These are phyloP conservation scores for Hydnomerulius pinastri DNA, from an alignment of 768 basidiomycete species.

Conservation along the genomic window DNA sequence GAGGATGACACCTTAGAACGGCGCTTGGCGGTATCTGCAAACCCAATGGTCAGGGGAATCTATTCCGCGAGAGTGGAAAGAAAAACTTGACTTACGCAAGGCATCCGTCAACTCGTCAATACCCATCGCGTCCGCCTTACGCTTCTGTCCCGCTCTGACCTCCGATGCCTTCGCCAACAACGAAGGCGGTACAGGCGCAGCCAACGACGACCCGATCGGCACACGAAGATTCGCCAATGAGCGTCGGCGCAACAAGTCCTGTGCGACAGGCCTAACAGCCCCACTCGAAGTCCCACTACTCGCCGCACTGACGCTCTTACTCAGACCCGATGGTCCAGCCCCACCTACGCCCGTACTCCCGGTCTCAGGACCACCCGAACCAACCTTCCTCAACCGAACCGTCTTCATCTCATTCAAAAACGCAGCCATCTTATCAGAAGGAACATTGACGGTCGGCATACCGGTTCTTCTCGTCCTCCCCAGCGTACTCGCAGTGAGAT, in stretches of 20 bases:
- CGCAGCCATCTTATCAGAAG: constrained; percentile 81
- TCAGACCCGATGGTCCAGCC: constrained; percentile 32
- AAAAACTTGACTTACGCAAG: constrained; percentile 33
- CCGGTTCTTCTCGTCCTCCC: constrained; percentile 47
- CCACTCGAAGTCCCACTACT: constrained; percentile 1
- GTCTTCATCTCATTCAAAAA: constrained; percentile 82
- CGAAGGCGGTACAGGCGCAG: constrained; percentile 18
- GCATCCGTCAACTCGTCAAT: constrained; percentile 29
- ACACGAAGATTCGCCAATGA: constrained; percentile 29
- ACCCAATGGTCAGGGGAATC: constrained; percentile 3
- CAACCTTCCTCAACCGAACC: constrained; percentile 63
- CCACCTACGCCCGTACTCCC: constrained; percentile 21
- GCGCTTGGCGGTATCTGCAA: constrained; percentile 39
- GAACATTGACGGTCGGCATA: constrained; percentile 69
- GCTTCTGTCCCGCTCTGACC: constrained; percentile 29
- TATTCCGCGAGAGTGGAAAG: not conserved
- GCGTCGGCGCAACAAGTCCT: constrained; percentile 26
- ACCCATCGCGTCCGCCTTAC: constrained; percentile 27
- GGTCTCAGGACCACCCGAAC: constrained; percentile 22
- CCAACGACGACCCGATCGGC: constrained; percentile 23
- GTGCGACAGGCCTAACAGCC: constrained; percentile 12
- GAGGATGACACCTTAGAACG: constrained; percentile 33
- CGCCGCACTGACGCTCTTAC: constrained; percentile 28
- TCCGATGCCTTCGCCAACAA: constrained; percentile 11
- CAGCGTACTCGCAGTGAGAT: constrained; percentile 27